Base-by-base conservation (phyloP, 202 grass and related monocot species). In the Zizania palustris region DNA sequence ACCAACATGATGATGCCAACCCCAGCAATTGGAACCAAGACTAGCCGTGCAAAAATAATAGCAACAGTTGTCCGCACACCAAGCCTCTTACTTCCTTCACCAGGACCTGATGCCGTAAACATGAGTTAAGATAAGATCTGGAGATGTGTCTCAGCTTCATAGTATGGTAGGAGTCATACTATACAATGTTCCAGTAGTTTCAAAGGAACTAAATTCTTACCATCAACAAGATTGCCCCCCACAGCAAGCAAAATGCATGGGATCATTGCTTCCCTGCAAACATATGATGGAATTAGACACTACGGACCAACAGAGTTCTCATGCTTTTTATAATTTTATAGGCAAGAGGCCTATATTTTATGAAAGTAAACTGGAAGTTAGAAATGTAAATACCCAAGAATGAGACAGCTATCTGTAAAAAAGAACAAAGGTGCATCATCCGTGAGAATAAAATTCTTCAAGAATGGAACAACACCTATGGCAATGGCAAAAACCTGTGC, bases 231-330 rank as follows among this genome's bases (percentile, higher is more conserved):
- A 87, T 99, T 99, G 55, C 96, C 96, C 8, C 96, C 96, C 64
- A 99, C 90, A 55, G 96, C 96, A 73, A 99, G 96, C 72, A 99
- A 89, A 86, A 99, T 99, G 73, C 96, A 99, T 66, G 96, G 96
- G 83, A 99, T 95, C 96, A 99, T 99, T 81, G 96, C 96, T 83
- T 93, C 96, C 71, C 96, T 99, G 80, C 7, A 88, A 80, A 77
- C 35, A 41, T 14, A 19, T 21, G 49, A 74, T 43, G 33, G 18
- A 82, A 74, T 72, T 73, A 74, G 49, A 69, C 4, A 65, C 63
- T 53, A 41, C 38, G 70, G 75, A 49, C 14, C 42, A 74, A 63
- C 18, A 53, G 37, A 36, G 6, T 41, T 34, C 45, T 58, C 4
- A 66, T 61, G 66, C 15, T 72, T 80, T 45, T 15, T n/a, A 22